Conservation (phyloP, 805 yeast species). For the Millerago galiae region DNA sequence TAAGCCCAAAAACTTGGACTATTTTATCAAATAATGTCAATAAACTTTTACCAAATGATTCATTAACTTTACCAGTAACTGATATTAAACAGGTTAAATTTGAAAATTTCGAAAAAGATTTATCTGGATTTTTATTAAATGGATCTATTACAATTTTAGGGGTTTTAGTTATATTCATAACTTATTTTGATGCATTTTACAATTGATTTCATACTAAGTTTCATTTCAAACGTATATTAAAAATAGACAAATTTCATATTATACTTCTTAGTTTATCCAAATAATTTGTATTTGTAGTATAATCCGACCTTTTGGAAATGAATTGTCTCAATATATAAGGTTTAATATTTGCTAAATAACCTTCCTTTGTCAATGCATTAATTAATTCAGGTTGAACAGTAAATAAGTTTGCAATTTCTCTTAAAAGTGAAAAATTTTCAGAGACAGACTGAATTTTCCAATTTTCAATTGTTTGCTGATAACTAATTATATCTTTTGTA, state of each 20-base stretch:
- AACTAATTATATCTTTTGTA: constrained; percentile 76
- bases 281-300: constrained; percentile 37
- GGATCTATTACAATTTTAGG: constrained; percentile 9
- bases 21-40: constrained; percentile 4
- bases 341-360: constrained; percentile 63
- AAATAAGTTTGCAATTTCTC: constrained; percentile 79
- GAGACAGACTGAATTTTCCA: constrained; percentile 60
- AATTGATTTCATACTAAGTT: neutral
- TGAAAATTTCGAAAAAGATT: constrained; percentile 8
- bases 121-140: constrained; percentile 8
- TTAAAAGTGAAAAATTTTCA: constrained; percentile 59
- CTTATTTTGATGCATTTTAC: constrained; percentile 18
- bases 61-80: constrained; percentile 18
- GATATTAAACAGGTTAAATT: constrained; percentile 5
- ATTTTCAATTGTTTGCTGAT: constrained; percentile 58
- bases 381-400: constrained; percentile 79
- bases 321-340: constrained; percentile 58
- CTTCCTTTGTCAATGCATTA: constrained; percentile 74
- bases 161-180: constrained; percentile 12
- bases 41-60: neutral
- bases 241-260: constrained; percentile 7
- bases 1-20: constrained; percentile 26
- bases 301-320: constrained; percentile 65
- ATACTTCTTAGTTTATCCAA: constrained; percentile 20
- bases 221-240: neutral